phyloP scores from a whole-genome alignment of 768 basidiomycete genomes.

The Boletus reticuloceps region DNA sequence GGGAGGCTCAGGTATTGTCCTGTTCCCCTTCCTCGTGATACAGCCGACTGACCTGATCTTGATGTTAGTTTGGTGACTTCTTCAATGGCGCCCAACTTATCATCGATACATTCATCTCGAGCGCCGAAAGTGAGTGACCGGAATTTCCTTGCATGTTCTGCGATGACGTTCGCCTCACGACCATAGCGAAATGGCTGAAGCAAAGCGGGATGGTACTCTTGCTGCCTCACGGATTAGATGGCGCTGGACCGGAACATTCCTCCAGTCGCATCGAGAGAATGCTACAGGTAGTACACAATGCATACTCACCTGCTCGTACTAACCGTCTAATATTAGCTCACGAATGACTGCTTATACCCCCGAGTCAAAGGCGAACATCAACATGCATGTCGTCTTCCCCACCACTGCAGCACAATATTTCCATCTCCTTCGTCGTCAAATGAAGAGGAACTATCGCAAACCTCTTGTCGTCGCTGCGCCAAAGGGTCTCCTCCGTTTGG shows the following conservation, averaged over 20 bases:
- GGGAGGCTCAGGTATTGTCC: slow-evolving; percentile 79
- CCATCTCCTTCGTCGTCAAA: slow-evolving; percentile 86
- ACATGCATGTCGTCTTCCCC: slow-evolving; percentile 83
- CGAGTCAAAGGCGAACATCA: slow-evolving; percentile 48
- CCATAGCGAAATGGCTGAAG: slow-evolving; percentile 84
- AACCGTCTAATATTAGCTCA: slow-evolving; percentile 48
- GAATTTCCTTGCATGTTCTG: too few species aligned
- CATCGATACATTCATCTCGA: slow-evolving; percentile 86
- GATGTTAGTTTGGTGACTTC: slow-evolving; percentile 82
- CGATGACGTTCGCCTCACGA: not conserved
- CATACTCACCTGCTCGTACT: not conserved
- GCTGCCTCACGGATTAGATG: slow-evolving; percentile 88
- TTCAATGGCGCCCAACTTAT: slow-evolving; percentile 88
- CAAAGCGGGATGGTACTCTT: slow-evolving; percentile 87
- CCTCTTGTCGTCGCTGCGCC: slow-evolving; percentile 84
- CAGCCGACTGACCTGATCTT: not conserved
- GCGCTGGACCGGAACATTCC: slow-evolving; percentile 92
- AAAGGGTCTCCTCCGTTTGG: slow-evolving; percentile 75
- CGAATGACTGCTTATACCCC: slow-evolving; percentile 62
- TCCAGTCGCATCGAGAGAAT: slow-evolving; percentile 85
- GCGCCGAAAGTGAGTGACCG: slow-evolving; percentile 66
- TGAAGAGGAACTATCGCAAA: slow-evolving; percentile 81
- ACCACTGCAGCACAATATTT: slow-evolving; percentile 92
- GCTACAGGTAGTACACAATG: slow-evolving; percentile 63
- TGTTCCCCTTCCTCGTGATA: not conserved